phyloP scores from a whole-genome alignment of 1,284 basidiomycete genomes.

The Cryptococcus sp. region DNA sequence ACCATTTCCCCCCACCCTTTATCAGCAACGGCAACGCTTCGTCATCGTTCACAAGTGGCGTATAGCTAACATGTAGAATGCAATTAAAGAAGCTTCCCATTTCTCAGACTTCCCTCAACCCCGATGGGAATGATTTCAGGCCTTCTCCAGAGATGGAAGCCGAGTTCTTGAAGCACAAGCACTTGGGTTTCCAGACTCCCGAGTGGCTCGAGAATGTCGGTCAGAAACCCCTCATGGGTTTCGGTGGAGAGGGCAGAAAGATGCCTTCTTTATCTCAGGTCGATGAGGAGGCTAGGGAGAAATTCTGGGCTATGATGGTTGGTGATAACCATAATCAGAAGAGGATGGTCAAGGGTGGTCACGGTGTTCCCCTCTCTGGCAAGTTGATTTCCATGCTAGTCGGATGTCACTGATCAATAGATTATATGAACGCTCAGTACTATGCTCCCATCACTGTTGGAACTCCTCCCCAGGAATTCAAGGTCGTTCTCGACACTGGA shows the following conservation, averaged over 20 bases:
- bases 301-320: constrained; percentile 63
- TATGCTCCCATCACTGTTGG: constrained; percentile 82
- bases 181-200: constrained; percentile 47
- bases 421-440: constrained; percentile 99
- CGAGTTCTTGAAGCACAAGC: constrained; percentile 82
- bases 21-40: constrained; percentile 14
- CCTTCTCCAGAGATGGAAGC: constrained; percentile 62
- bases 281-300: constrained; percentile 57
- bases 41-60: constrained; percentile 21
- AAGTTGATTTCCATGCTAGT: no score
- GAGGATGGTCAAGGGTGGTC: constrained; percentile 65
- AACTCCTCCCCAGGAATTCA: constrained; percentile 53
- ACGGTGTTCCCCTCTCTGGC: constrained; percentile 88
- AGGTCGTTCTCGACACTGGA: constrained; percentile 58
- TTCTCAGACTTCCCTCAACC: constrained; percentile 50
- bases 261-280: constrained; percentile 40
- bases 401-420: constrained; percentile 48
- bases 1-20: constrained; percentile 16
- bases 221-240: constrained; percentile 67
- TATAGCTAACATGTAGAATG: constrained; percentile 52
- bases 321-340: constrained; percentile 46
- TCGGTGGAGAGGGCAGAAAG: constrained; percentile 67
- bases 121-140: constrained; percentile 46
- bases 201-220: constrained; percentile 20
- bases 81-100: constrained; percentile 75